A percentile compares a stretch with the other conserved stretches of the same genome.
Conservation (phyloP, 2,329 filamentous ascomycete genomes). For the Hirsutella thompsonii region DNA sequence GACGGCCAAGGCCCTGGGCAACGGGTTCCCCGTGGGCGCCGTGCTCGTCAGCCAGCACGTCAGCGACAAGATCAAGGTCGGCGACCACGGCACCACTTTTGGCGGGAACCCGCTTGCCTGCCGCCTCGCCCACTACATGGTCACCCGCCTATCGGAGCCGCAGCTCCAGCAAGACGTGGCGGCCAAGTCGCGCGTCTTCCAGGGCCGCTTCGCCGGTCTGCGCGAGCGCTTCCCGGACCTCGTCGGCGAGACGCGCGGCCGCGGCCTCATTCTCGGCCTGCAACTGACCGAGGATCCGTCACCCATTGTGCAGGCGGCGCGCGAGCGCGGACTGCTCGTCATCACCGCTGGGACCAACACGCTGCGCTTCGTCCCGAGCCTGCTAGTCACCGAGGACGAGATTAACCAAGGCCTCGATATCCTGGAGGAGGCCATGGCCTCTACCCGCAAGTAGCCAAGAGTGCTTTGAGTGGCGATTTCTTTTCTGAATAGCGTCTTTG, state of each 20-base stretch:
- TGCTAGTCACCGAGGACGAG: slow-evolving; percentile 69
- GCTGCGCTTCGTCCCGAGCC: slow-evolving; percentile 76
- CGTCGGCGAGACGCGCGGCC: slow-evolving; percentile 68
- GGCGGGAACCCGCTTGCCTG: slow-evolving; percentile 83
- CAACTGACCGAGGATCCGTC: slow-evolving; percentile 66
- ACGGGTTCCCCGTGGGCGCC: slow-evolving; percentile 90
- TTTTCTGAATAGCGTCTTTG: too few species aligned
- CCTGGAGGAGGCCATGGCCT: slow-evolving; percentile 51
- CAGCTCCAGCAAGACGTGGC: slow-evolving; percentile 57
- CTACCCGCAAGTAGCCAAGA: slow-evolving; percentile 21
- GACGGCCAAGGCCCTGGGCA: slow-evolving; percentile 90
- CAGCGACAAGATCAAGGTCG: slow-evolving; percentile 31
- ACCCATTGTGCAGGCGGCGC: slow-evolving; percentile 67
- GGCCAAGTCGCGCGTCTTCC: slow-evolving; percentile 46
- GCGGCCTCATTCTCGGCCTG: slow-evolving; percentile 74
- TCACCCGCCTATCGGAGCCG: slow-evolving; percentile 60
- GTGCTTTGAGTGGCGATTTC: too few species aligned
- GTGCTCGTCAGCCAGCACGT: slow-evolving; percentile 28
- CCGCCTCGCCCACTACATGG: slow-evolving; percentile 74
- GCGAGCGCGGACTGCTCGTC: slow-evolving; percentile 76
- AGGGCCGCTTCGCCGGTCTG: slow-evolving; percentile 32
- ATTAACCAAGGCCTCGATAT: slow-evolving; percentile 68
- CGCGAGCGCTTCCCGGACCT: slow-evolving; percentile 47
- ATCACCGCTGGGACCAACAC: slow-evolving; percentile 93
- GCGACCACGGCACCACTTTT: slow-evolving; percentile 90